Percentiles rank a stretch among this genome's conserved stretches.
Conservation (phyloP, 768 basidiomycete species). For the Lactarius vividus region DNA sequence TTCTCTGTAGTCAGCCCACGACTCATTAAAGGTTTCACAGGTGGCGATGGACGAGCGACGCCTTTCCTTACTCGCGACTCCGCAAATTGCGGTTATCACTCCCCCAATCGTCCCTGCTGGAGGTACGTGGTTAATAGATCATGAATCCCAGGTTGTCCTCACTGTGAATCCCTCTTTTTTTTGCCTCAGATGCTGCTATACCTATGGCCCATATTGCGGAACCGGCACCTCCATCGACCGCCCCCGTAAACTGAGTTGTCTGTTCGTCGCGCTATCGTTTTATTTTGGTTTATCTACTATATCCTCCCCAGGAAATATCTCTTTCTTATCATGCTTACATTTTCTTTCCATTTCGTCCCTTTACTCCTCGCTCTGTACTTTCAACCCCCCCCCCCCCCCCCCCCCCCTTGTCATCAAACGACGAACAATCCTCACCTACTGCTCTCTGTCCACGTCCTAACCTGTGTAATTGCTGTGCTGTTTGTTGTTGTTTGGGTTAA, state of each 20-base stretch:
- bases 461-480: neutral
- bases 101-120: neutral
- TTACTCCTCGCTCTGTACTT: neutral
- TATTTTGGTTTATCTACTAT: neutral
- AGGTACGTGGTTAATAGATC: neutral
- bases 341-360: neutral
- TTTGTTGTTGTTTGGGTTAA: neutral
- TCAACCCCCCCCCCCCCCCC: neutral
- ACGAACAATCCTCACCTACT: neutral
- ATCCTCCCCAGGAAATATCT: neutral
- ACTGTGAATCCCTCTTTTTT: neutral
- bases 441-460: neutral
- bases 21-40: neutral
- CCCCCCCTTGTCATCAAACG: neutral
- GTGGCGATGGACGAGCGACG: neutral
- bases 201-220: neutral
- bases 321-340: neutral
- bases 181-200: neutral
- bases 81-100: neutral
- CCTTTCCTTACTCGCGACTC: neutral
- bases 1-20: neutral
- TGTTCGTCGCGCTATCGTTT: neutral
- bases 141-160: neutral
- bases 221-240: neutral
- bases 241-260: neutral